A percentile compares a stretch with the other conserved stretches of the same genome.
Evolutionary conservation across 805 yeast species (phyloP).

Genomic region (Candida nanaspora): DNA sequence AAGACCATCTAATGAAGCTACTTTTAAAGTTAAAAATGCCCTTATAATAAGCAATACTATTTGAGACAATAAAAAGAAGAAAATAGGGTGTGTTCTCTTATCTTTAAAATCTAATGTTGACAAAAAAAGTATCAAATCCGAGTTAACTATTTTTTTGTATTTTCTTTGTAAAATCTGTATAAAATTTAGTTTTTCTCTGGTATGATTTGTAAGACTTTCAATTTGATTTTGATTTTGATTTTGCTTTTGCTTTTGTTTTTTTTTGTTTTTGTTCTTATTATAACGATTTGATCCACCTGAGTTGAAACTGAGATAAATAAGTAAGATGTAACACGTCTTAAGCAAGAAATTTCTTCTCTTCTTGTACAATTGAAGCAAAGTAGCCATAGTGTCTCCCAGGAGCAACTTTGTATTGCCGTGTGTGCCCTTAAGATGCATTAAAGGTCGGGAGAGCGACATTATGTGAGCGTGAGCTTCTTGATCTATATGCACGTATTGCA

Average conservation of each 20-base stretch:
- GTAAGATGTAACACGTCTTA: background rate
- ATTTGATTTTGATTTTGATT: background rate
- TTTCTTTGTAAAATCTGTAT: background rate
- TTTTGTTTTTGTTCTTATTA: background rate
- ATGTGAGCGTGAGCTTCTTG: no score
- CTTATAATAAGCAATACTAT: conserved; percentile 54
- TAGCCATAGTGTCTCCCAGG: background rate
- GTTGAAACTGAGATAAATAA: background rate
- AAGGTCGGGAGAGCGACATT: no score
- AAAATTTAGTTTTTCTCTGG: background rate
- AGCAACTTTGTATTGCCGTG: background rate
- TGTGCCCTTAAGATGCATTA: no score
- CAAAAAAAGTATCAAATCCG: conserved; percentile 12
- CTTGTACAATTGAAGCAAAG: background rate
- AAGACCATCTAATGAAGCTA: conserved; percentile 81
- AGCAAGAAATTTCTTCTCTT: background rate
- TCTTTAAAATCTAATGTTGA: conserved; percentile 10
- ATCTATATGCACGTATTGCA: no score
- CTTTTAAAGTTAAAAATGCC: conserved; percentile 69
- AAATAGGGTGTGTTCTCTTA: conserved; percentile 6
- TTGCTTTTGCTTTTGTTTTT: background rate
- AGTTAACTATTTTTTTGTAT: conserved; percentile 3
- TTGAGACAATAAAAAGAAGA: conserved; percentile 37
- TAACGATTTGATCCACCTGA: no score
- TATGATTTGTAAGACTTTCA: conserved; percentile 1